phyloP scores from a whole-genome alignment of 2,329 filamentous ascomycete species.

The Fusarium agapanthi region DNA sequence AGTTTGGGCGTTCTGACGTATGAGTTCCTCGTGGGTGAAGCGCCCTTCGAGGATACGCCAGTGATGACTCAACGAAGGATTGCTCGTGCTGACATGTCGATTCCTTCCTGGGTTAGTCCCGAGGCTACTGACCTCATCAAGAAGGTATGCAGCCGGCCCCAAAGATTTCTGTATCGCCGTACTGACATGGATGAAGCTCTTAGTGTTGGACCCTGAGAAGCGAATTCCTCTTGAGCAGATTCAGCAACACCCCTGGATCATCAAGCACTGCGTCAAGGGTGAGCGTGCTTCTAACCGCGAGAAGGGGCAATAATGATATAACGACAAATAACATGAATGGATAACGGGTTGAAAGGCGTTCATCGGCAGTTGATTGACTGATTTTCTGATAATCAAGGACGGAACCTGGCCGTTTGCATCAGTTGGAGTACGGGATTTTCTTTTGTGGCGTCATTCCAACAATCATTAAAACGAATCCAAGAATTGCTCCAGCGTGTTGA shows the following conservation, averaged over 20 bases:
- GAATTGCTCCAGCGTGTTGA: slow-evolving; percentile 18
- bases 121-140: slow-evolving; percentile 95
- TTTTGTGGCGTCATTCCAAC: slow-evolving; percentile 29
- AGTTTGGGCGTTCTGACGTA: slow-evolving; percentile 94
- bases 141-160: slow-evolving; percentile 64
- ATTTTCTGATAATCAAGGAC: slow-evolving; percentile 17
- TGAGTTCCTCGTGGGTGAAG: slow-evolving; percentile 95
- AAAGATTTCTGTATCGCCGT: neutral
- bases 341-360: slow-evolving; percentile 34
- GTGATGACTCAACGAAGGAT: slow-evolving; percentile 95
- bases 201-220: slow-evolving; percentile 94
- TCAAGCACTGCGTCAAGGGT: slow-evolving; percentile 88
- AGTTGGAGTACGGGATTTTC: slow-evolving; percentile 42
- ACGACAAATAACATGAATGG: slow-evolving; percentile 26
- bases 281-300: slow-evolving; percentile 62
- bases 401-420: slow-evolving; percentile 42
- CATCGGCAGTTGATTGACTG: slow-evolving; percentile 23
- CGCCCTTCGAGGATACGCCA: slow-evolving; percentile 94
- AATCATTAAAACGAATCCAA: slow-evolving; percentile 22
- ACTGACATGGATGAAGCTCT: slow-evolving; percentile 64
- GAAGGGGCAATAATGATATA: slow-evolving; percentile 45
- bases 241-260: slow-evolving; percentile 91
- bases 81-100: slow-evolving; percentile 86
- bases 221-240: slow-evolving; percentile 89
- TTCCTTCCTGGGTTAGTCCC: slow-evolving; percentile 87